These are phyloP conservation scores for Pestalotiopsis sp. DNA, from an alignment of 2,329 filamentous ascomycete genomes.

Conservation along the genomic window DNA sequence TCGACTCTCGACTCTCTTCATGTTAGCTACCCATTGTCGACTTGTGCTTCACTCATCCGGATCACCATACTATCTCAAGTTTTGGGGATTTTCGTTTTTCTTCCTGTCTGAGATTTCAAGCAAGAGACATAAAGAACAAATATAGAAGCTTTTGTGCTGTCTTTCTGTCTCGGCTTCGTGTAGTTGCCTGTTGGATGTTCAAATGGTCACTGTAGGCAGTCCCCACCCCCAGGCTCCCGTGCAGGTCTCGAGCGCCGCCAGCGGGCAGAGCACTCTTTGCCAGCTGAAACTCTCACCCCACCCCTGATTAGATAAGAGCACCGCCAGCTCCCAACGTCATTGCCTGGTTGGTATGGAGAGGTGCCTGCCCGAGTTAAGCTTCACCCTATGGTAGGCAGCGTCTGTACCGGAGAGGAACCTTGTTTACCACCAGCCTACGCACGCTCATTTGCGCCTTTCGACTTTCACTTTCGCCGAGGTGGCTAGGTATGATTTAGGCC, in stretches of 20 bases:
- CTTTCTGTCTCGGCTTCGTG: no score
- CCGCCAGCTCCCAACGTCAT: slow-evolving; percentile 4
- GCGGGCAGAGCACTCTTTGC: no score
- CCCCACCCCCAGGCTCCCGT: neutral
- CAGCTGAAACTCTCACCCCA: neutral
- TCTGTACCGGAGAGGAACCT: neutral
- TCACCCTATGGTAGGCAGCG: neutral
- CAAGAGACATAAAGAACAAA: no score
- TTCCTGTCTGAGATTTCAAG: no score
- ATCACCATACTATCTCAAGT: no score
- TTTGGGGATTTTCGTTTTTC: no score
- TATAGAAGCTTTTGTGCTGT: no score
- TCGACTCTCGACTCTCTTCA: no score
- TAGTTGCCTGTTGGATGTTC: no score
- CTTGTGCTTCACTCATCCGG: no score
- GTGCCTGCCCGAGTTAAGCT: neutral
- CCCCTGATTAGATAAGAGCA: slow-evolving; percentile 7
- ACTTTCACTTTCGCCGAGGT: neutral
- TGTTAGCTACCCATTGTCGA: no score
- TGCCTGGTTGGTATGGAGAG: neutral
- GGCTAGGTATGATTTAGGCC: neutral
- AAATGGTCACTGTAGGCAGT: no score
- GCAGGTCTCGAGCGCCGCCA: neutral
- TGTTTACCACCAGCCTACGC: neutral
- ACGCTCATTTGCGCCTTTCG: neutral